Evolutionary conservation across 257 asterid genomes (phyloP).

Genomic region (Solanum gracilifrons): DNA sequence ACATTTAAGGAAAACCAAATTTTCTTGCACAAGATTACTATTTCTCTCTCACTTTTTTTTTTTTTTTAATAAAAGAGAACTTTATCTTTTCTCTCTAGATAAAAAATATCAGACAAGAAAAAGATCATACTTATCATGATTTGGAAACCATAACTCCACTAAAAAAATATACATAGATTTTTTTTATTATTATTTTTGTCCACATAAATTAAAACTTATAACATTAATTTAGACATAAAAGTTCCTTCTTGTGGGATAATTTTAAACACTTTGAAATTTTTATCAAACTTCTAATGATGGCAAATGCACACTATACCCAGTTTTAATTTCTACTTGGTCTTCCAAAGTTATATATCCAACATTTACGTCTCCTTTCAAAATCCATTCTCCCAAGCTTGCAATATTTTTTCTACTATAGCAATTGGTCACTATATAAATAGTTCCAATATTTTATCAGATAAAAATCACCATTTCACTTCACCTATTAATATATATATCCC

Average conservation of each 20-base stretch:
- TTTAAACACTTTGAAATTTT: background rate
- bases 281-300: background rate
- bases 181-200: background rate
- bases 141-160: background rate
- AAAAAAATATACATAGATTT: background rate
- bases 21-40: too few species aligned
- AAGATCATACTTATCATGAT: background rate
- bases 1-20: too few species aligned
- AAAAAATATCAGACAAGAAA: background rate
- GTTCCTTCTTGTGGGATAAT: background rate
- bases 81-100: background rate
- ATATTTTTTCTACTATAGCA: background rate
- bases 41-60: too few species aligned
- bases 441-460: background rate
- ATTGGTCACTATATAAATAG: background rate
- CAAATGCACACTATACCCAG: background rate
- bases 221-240: background rate
- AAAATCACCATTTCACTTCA: background rate
- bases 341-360: background rate
- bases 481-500: background rate
- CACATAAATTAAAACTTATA: background rate
- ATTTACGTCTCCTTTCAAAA: background rate
- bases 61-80: background rate
- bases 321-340: background rate
- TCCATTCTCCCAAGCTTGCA: background rate